Base-by-base conservation (phyloP, 331 rosid species). In the Rhamnella rubrinervis region DNA sequence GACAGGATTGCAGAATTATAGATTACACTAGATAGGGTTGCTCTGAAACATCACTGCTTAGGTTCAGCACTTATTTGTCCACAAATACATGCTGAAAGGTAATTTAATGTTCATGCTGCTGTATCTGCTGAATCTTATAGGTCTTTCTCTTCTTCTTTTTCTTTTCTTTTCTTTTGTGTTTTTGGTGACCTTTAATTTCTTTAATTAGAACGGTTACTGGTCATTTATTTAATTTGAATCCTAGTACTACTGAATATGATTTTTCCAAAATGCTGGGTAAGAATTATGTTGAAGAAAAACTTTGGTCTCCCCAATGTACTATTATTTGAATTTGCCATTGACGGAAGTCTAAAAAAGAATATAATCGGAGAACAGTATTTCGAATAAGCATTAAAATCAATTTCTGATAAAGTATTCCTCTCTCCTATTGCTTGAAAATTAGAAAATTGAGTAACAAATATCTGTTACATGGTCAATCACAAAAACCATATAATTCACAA, bases 381-480 rank as follows among this genome's bases (percentile, higher is more conserved):
- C 11, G 6, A 6, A 70, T 20, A 9, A 18, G n/a, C 35, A 31
- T 49, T 8, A 60, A 6, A 23, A 57, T 2, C 63, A 25, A 40
- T 4, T n/a, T 44, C 28, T 41, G 18, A 17, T 31, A 58, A 59
- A 6, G 17, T 37, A 15, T 31, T 59, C 41, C 11, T 44, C 15
- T 9, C 14, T 44, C 12, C 4, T n/a, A 10, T 25, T 25, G 31
- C 53, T 23, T 1, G 28, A 53, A 53, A 23, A 61, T 15, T 61
- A 12, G 26, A 63, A 61, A 51, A 35, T 23, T 60, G 55, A 73
- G 41, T 63, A 62, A 40, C 68, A 20, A 71, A 59, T 17, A 61
- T 46, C 28, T 1, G 35, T 21, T 35, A 2, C 11, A 46, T 38
- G 16, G 50, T 37, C 10, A 61, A 18, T 15, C 13, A 18, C 17